These are phyloP conservation scores for Nakazawaea populi DNA, from an alignment of 805 yeast genomes.

Conservation along the genomic window DNA sequence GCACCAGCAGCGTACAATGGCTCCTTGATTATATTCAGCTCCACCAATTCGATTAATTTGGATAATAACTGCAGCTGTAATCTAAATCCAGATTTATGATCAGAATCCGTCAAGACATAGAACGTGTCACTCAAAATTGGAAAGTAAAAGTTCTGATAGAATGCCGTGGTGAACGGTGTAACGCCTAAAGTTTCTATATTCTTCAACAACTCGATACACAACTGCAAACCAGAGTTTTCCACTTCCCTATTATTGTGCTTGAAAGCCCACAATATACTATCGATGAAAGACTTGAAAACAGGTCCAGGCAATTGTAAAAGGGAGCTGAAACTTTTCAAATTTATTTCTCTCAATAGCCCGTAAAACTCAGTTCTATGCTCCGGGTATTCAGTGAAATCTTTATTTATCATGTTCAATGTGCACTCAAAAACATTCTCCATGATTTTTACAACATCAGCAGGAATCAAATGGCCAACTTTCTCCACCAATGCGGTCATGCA, in stretches of 20 bases:
- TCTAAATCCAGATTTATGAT: slow-evolving; percentile 94
- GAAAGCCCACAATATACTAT: slow-evolving; percentile 97
- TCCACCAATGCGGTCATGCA: slow-evolving; percentile 89
- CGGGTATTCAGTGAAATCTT: slow-evolving; percentile 94
- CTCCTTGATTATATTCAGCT: slow-evolving; percentile 63
- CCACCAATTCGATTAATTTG: slow-evolving; percentile 76
- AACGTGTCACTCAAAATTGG: slow-evolving; percentile 89
- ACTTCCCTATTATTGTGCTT: slow-evolving; percentile 97
- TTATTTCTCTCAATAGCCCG: slow-evolving; percentile 81
- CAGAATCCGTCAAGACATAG: slow-evolving; percentile 91
- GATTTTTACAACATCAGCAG: slow-evolving; percentile 83
- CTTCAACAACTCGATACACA: slow-evolving; percentile 75
- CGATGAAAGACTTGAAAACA: slow-evolving; percentile 85
- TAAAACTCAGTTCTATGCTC: slow-evolving; percentile 97
- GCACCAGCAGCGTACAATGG: slow-evolving; percentile 79
- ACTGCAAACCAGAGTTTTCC: slow-evolving; percentile 82
- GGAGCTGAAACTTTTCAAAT: slow-evolving; percentile 79
- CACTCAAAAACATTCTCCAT: slow-evolving; percentile 90
- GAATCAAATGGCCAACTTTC: slow-evolving; percentile 82
- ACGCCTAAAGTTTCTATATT: slow-evolving; percentile 78
- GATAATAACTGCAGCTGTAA: slow-evolving; percentile 82
- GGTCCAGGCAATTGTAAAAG: slow-evolving; percentile 83
- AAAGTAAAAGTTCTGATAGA: slow-evolving; percentile 84
- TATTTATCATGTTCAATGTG: slow-evolving; percentile 91
- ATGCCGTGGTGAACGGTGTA: slow-evolving; percentile 72